Evolutionary conservation across 331 rosid genomes (phyloP).

Genomic region (Malus hybrid): DNA sequence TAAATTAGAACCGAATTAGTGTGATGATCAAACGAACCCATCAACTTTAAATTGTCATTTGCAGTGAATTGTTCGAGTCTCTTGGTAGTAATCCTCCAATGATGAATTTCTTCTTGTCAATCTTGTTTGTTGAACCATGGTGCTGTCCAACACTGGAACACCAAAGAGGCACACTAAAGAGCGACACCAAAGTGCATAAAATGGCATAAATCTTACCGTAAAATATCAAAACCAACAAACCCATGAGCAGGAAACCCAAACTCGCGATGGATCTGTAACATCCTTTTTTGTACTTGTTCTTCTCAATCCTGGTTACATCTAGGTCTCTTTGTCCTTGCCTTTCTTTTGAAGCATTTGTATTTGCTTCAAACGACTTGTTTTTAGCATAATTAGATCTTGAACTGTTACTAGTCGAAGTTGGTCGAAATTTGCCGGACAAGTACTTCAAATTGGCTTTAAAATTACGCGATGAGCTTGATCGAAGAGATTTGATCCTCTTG

Average conservation of each 20-base stretch:
- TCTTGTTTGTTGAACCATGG: neutral
- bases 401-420: neutral
- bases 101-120: constrained; percentile 11
- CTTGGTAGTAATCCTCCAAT: constrained; percentile 22
- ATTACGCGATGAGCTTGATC: neutral
- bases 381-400: neutral
- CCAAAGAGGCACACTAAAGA: constrained; percentile 19
- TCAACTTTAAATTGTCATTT: neutral
- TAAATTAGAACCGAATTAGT: neutral
- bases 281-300: neutral
- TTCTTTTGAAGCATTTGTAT: neutral
- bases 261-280: neutral
- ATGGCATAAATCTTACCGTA: constrained; percentile 44
- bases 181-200: constrained; percentile 37
- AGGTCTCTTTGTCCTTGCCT: neutral
- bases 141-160: neutral
- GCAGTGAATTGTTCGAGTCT: neutral
- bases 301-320: neutral
- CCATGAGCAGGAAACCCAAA: constrained; percentile 18
- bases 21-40: neutral
- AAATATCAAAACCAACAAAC: constrained; percentile 31
- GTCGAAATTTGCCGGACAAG: neutral
- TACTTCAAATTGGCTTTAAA: neutral
- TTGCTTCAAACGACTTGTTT: neutral
- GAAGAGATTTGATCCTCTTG: constrained; percentile 7